Base-by-base conservation (phyloP, 495 filamentous ascomycete species). In the Penicillium antarcticum region DNA sequence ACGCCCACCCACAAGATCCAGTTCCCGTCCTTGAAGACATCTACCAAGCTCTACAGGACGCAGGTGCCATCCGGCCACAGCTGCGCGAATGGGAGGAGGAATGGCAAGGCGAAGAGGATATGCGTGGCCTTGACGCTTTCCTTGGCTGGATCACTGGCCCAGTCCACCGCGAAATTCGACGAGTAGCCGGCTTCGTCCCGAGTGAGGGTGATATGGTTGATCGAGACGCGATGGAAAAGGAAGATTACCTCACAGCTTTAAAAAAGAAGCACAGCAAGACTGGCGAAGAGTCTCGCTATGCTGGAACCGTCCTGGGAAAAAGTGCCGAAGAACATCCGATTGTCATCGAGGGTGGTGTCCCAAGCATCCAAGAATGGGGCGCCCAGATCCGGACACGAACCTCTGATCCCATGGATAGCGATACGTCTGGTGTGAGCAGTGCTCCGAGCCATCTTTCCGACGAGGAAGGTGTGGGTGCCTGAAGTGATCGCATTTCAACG, bases 251-350 rank as follows among this genome's bases (percentile, higher is more conserved):
- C 17, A 86, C 80, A 16, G 80, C 81, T 3, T 72, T 96, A 49
- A 94, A 91, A 67, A 87, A 88, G 62, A 92, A 91, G 51, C 87
- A 92, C 65, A 88, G 81, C 67, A 92, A 91, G 60, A 88, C 83
- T 4, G 84, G 84, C 29, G 89, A 94, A 55, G 88, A 92, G 53
- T 83, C 86, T 9, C 80, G 91, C 53, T 95, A 85, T 66, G 78
- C 83, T 29, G 89, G 89, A 3, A 95, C 91, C 4, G 76, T 90
- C 0, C 68, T 97, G 10, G 91, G 91, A 3, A 84, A 82, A 54
- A 67, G 69, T 39, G 80, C 76, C 21, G 87, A 91, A 48, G 83
- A 86, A 33, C 80, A 82, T 56, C 77, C 81, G 2, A 62, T 92
- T 18, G 68, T 76, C 38, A 81, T 92, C 31, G 89, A 94, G 57